Conservation (phyloP, 129 eudicot genomes). For the Kitagawia praeruptora region DNA sequence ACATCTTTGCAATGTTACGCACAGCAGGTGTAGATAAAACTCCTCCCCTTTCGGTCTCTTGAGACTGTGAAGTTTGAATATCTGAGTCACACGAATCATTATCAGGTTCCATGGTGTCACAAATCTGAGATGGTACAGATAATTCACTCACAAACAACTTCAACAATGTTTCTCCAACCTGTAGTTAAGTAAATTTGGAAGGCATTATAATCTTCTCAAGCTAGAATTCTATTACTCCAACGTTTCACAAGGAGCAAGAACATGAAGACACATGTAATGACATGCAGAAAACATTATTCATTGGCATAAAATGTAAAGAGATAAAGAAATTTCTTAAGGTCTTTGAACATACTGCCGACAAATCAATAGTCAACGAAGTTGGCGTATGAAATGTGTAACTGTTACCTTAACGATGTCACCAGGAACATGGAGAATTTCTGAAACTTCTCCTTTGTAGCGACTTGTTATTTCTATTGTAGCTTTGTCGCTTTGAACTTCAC, state of each 20-base stretch:
- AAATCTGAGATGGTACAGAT: slow-evolving; percentile 12
- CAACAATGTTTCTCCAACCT: slow-evolving; percentile 97
- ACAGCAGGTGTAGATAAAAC: slow-evolving; percentile 82
- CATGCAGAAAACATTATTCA: background rate
- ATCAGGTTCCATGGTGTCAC: slow-evolving; percentile 17
- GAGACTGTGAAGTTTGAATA: slow-evolving; percentile 12
- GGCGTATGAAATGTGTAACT: background rate
- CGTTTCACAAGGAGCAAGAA: background rate
- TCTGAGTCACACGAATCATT: slow-evolving; percentile 21
- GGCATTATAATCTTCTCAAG: slow-evolving; percentile 6
- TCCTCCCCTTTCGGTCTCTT: slow-evolving; percentile 29
- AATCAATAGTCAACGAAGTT: background rate
- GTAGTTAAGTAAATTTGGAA: slow-evolving; percentile 5
- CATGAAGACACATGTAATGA: background rate
- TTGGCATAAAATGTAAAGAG: background rate
- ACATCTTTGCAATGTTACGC: slow-evolving; percentile 68
- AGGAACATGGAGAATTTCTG: slow-evolving; percentile 59
- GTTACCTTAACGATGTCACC: slow-evolving; percentile 85
- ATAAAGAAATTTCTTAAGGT: background rate
- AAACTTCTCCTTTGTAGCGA: slow-evolving; percentile 77
- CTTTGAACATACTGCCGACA: background rate
- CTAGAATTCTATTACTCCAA: background rate
- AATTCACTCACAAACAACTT: slow-evolving; percentile 48
- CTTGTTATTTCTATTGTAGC: slow-evolving; percentile 98
- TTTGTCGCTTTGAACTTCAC: slow-evolving; percentile 99